Percentiles rank a stretch among this genome's conserved stretches.
Conservation (phyloP, 352 stramenopile species). For the Phytopythium delawarense region DNA sequence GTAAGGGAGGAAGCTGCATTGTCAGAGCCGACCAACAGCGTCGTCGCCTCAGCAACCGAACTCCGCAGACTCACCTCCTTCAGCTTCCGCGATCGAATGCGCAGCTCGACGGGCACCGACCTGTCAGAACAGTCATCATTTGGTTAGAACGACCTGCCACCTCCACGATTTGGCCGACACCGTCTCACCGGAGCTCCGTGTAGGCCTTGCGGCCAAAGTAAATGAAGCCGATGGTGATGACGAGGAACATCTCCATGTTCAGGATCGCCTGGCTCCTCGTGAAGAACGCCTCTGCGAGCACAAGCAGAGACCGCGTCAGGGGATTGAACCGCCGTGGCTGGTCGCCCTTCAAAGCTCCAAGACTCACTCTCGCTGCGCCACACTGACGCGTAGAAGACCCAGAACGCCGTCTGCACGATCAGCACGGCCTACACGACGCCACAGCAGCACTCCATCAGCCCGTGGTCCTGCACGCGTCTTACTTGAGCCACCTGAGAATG, state of each 20-base stretch:
- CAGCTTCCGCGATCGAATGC: conserved; percentile 79
- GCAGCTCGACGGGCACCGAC: conserved; percentile 75
- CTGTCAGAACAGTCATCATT: conserved; percentile 17
- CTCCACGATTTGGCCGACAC: too few relatives aligned
- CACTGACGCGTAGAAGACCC: conserved; percentile 73
- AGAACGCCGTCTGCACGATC: conserved; percentile 61
- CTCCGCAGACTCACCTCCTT: conserved; percentile 41
- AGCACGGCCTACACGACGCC: conserved; percentile 38
- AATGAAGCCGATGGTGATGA: conserved; percentile 71
- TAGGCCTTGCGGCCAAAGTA: conserved; percentile 81
- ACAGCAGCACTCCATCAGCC: neutral
- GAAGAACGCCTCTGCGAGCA: conserved; percentile 64
- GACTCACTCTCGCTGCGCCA: conserved; percentile 68
- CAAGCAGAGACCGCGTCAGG: neutral
- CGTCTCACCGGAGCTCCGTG: conserved; percentile 57
- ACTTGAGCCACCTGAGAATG: neutral
- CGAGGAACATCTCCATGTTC: conserved; percentile 78
- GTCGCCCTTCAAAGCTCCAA: neutral
- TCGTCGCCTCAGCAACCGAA: neutral
- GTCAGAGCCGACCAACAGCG: neutral
- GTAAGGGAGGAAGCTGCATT: neutral
- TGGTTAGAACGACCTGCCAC: too few relatives aligned
- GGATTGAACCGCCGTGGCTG: neutral
- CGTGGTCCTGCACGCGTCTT: neutral
- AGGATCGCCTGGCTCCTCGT: conserved; percentile 70